Percentiles rank a stretch among this genome's conserved stretches.
phyloP scores from a whole-genome alignment of 495 filamentous ascomycete species.

The Xylaria flabelliformis region DNA sequence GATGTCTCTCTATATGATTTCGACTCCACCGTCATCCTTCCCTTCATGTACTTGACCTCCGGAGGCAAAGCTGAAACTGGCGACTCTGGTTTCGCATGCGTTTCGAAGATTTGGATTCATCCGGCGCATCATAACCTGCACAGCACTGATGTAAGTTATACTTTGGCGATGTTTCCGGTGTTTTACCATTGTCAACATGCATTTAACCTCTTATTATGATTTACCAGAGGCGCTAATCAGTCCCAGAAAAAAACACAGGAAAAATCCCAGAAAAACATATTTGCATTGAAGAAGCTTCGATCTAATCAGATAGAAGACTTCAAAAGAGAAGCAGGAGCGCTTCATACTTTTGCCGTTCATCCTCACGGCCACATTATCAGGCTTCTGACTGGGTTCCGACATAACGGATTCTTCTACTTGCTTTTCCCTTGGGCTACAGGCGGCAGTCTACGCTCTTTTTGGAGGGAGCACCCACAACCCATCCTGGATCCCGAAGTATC shows the following conservation, averaged over 20 bases:
- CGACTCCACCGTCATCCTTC: background rate
- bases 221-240: background rate
- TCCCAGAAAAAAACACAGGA: background rate
- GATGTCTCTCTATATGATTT: background rate
- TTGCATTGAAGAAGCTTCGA: slow-evolving; percentile 5
- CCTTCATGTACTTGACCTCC: background rate
- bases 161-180: background rate
- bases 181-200: background rate
- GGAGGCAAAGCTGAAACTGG: background rate
- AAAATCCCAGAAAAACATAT: background rate
- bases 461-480: background rate
- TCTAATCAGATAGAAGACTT: background rate
- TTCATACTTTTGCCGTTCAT: background rate
- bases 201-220: background rate
- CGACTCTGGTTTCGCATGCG: background rate
- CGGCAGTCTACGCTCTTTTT: background rate
- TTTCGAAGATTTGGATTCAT: background rate
- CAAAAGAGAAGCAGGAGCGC: background rate
- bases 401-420: background rate
- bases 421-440: slow-evolving; percentile 10
- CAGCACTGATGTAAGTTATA: background rate
- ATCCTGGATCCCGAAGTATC: background rate
- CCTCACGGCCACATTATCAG: background rate
- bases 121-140: background rate
- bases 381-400: background rate